Evolutionary conservation across 2,329 filamentous ascomycete genomes (phyloP).

Genomic region (Cladophialophora yegresii): DNA sequence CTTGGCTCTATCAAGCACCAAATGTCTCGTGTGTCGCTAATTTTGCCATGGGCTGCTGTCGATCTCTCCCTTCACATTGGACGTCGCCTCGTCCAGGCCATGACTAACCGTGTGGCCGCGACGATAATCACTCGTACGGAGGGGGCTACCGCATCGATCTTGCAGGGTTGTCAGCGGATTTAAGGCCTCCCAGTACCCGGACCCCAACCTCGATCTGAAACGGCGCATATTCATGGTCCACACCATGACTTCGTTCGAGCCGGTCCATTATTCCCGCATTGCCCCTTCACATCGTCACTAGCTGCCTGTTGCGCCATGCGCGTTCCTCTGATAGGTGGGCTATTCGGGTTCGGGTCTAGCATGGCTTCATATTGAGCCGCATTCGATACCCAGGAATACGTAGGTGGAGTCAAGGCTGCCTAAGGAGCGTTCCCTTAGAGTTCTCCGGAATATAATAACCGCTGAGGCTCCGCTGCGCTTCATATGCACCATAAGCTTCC

Average conservation of each 20-base stretch:
- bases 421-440: not conserved
- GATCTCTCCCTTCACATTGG: not conserved
- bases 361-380: not conserved
- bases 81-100: not conserved
- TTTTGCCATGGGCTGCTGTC: not conserved
- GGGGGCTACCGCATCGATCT: not conserved
- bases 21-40: not conserved
- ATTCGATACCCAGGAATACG: not conserved
- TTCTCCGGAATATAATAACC: not conserved
- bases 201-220: slow-evolving; percentile 4
- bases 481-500: not conserved
- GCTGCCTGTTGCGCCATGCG: not conserved
- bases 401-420: not conserved
- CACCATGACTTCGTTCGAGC: not conserved
- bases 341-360: not conserved
- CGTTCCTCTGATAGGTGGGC: slow-evolving; percentile 1
- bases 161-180: slow-evolving; percentile 9
- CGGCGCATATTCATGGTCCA: not conserved
- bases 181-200: not conserved
- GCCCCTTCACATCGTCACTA: not conserved
- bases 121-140: not conserved
- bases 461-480: not conserved
- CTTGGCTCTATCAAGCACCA: not conserved
- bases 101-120: not conserved
- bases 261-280: not conserved